A percentile compares a stretch with the other conserved stretches of the same genome.
phyloP scores from a whole-genome alignment of 345 rosid genomes.

The Camelina laxa region DNA sequence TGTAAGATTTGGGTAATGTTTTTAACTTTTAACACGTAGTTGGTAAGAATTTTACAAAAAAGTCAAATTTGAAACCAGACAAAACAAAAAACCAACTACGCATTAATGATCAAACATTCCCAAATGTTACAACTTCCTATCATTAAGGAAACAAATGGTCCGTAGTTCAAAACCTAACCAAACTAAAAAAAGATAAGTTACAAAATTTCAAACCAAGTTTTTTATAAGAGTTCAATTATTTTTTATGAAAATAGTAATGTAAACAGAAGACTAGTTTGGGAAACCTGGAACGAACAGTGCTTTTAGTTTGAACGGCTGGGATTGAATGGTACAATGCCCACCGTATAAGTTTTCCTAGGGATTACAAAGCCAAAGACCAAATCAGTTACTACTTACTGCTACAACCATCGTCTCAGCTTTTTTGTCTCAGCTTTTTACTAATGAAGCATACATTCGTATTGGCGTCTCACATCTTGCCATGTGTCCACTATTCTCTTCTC shows the following conservation, averaged over 20 bases:
- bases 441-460: conserved; percentile 26
- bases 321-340: conserved; percentile 33
- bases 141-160: background rate
- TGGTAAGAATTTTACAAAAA: background rate
- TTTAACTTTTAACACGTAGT: background rate
- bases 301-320: conserved; percentile 34
- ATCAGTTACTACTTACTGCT: conserved; percentile 34
- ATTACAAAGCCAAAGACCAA: conserved; percentile 35
- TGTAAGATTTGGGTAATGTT: background rate
- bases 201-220: background rate
- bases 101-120: background rate
- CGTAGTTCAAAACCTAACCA: conserved; percentile 3
- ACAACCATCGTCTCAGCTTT: conserved; percentile 45
- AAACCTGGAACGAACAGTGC: conserved; percentile 26
- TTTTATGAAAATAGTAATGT: conserved; percentile 8
- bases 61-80: background rate
- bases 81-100: conserved; percentile 2
- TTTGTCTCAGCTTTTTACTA: conserved; percentile 41
- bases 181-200: background rate
- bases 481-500: conserved; percentile 26
- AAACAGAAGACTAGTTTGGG: conserved; percentile 30
- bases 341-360: conserved; percentile 35
- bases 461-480: conserved; percentile 27
- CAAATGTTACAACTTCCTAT: background rate
- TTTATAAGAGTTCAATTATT: background rate